Evolutionary conservation across 2,329 filamentous ascomycete genomes (phyloP).

Genomic region (Cladophialophora yegresii): DNA sequence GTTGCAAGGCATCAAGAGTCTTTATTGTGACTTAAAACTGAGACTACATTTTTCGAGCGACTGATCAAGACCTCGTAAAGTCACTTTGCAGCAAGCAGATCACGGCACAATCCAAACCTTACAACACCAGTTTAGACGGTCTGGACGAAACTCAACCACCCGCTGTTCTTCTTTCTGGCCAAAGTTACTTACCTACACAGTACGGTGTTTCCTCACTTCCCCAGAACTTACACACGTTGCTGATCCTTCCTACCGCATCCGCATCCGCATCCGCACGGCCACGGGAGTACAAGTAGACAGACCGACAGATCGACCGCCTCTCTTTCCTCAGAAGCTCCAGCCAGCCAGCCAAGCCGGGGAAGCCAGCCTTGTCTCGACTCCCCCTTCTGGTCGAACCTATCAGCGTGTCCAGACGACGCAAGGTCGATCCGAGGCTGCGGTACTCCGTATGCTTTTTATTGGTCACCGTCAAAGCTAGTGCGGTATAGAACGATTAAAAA

Average conservation of each 20-base stretch:
- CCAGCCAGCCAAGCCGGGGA: no score
- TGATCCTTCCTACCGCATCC: neutral
- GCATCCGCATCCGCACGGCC: neutral
- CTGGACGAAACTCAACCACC: neutral
- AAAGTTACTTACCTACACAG: no score
- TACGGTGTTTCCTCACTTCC: no score
- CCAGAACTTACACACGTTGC: neutral
- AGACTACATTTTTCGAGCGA: neutral
- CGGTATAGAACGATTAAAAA: no score
- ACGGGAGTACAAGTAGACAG: neutral
- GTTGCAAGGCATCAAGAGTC: neutral
- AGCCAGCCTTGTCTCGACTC: neutral
- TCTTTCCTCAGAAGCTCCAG: no score
- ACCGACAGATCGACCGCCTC: neutral
- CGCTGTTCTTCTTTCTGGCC: no score
- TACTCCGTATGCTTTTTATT: constrained; percentile 2
- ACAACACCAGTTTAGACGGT: neutral
- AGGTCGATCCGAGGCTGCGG: neutral
- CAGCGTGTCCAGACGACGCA: neutral
- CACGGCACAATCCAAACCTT: neutral
- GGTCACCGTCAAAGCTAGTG: neutral
- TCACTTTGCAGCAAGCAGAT: neutral
- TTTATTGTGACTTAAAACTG: neutral
- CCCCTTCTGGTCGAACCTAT: neutral
- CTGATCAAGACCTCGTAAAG: neutral